These are phyloP conservation scores for Akanthomyces dipterigenus DNA, from an alignment of 2,329 filamentous ascomycete genomes.

Conservation along the genomic window DNA sequence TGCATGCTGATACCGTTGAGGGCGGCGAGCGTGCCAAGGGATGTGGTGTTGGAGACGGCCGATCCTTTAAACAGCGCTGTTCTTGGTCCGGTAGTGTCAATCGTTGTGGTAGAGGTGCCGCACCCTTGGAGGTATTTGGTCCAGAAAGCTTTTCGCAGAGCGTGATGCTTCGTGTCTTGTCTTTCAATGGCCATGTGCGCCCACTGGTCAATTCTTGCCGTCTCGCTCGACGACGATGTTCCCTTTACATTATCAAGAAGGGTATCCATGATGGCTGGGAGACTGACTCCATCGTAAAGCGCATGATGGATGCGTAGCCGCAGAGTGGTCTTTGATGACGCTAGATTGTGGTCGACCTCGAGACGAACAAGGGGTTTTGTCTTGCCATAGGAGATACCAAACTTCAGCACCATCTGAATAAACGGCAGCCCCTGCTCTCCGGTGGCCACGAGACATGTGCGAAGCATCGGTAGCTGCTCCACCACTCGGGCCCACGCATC, in stretches of 20 bases:
- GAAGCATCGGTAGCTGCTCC: constrained; percentile 53
- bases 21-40: constrained; percentile 27
- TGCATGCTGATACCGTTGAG: constrained; percentile 60
- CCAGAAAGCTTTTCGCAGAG: constrained; percentile 33
- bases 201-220: background rate
- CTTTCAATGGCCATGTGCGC: constrained; percentile 34
- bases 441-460: constrained; percentile 59
- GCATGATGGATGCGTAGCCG: constrained; percentile 71
- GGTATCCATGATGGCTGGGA: constrained; percentile 54
- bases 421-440: constrained; percentile 42
- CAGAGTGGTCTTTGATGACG: constrained; percentile 24
- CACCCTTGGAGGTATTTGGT: constrained; percentile 27
- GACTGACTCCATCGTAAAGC: constrained; percentile 78
- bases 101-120: constrained; percentile 14
- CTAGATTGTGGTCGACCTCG: background rate
- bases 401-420: constrained; percentile 52
- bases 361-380: constrained; percentile 21
- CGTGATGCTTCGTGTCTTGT: constrained; percentile 15
- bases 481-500: constrained; percentile 57
- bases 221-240: background rate
- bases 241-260: constrained; percentile 22
- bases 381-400: background rate
- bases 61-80: constrained; percentile 21
- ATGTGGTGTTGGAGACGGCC: background rate
- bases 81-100: constrained; percentile 19